Conservation (phyloP, 306 rosid genomes). For the Psophocarpus tetragonolobus region DNA sequence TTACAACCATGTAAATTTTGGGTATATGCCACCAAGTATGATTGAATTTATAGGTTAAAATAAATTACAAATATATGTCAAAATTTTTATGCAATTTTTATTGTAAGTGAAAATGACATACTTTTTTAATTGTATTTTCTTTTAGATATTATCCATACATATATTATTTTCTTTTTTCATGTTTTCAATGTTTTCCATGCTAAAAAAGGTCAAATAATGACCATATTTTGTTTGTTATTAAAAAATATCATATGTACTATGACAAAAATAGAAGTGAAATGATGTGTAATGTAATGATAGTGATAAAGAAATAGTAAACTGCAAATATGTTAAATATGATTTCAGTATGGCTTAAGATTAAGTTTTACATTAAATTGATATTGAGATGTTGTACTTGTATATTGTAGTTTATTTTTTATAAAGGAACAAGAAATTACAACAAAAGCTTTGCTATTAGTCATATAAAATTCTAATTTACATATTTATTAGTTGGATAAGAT, state of each 20-base stretch:
- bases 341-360: slow-evolving; percentile 73
- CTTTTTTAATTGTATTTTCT: neutral
- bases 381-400: slow-evolving; percentile 25
- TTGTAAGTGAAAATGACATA: neutral
- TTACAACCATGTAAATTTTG: slow-evolving; percentile 69
- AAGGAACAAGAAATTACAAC: neutral
- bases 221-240: too few species aligned
- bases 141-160: too few species aligned
- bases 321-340: slow-evolving; percentile 54
- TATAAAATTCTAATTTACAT: neutral
- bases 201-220: too few species aligned
- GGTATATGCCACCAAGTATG: slow-evolving; percentile 72
- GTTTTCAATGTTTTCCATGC: too few species aligned
- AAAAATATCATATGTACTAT: slow-evolving; percentile 70
- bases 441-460: neutral
- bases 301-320: slow-evolving; percentile 61
- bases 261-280: slow-evolving; percentile 67
- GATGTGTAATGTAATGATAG: slow-evolving; percentile 62
- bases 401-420: neutral
- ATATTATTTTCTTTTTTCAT: too few species aligned
- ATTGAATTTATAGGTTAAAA: too few species aligned
- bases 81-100: neutral
- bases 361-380: slow-evolving; percentile 58
- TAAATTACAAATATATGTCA: too few species aligned
- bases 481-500: neutral